Evolutionary conservation across 2,329 filamentous ascomycete species (phyloP), one percentile per base, ranked within the genome.

Genomic region (Aspergillus sergii): DNA sequence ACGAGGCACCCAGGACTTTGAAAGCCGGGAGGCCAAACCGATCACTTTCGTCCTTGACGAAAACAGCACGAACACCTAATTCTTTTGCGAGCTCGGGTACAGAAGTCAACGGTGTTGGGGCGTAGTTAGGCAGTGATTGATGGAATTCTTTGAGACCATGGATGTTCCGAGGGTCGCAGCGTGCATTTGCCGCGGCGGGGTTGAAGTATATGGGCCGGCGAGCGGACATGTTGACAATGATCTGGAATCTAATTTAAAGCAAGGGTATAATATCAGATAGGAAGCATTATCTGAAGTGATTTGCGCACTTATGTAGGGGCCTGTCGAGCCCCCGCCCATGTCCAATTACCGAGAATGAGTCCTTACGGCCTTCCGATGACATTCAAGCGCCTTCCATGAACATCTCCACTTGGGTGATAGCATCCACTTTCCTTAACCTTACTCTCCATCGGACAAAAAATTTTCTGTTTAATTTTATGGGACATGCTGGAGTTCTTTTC

Each of bases 1-100:
- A 94, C 0, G 89, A 91, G 1, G 91, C 91, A 23, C 91, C 92
- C 0, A 94, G 84, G 51, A 94, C 91, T 76, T 95, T 95, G 82
- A 94, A 94, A 0, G 91, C 85, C 0, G 90, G 89, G 1, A 94
- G 81, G 0, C 88, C 88, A 43, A 92, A 86, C 6, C 91, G 85
- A 59, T 78, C 81, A 32, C 85, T 88, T 74, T 94, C 91, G 69
- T 93, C 87, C 72, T 94, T 94, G 66, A 93, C 71, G 43, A 88
- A 82, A 4, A 94, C 80, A 6, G 82, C 78, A 0, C 78, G 76
- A 12, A 92, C 77, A 0, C 85, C 85, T 0, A 93, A 75, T 16
- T 88, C 82, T 2, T 78, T 68, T 0, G 90, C 89, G 0, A 92
- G 66, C 0, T 76, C 69, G 0, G 82, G 78, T 0, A 93, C 79